Evolutionary conservation across 2,329 filamentous ascomycete genomes (phyloP).

Genomic region (Neopestalotiopsis rosae): DNA sequence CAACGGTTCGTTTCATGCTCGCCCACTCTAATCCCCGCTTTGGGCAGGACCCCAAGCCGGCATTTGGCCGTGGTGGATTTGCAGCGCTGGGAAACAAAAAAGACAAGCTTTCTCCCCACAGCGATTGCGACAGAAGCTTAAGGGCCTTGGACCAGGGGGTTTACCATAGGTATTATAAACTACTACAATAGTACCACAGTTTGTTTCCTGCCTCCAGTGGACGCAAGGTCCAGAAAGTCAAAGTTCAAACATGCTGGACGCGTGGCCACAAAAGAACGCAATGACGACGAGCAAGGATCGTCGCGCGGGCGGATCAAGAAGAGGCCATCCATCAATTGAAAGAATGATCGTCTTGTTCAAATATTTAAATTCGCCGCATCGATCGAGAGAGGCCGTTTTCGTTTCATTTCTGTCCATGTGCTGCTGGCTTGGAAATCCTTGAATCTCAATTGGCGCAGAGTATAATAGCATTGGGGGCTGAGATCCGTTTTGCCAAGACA

Average conservation of each 20-base stretch:
- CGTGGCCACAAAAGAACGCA: not conserved
- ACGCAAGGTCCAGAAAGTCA: not conserved
- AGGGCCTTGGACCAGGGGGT: not conserved
- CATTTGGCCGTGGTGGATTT: not conserved
- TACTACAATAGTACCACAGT: too few relatives aligned
- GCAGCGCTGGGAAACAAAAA: not conserved
- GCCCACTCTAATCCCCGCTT: constrained; percentile 7
- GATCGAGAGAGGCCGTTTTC: not conserved
- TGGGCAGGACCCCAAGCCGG: not conserved
- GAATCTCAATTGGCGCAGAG: not conserved
- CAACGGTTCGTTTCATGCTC: not conserved
- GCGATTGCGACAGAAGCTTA: not conserved
- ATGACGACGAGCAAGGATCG: not conserved
- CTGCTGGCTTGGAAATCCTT: not conserved
- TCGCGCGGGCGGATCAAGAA: not conserved
- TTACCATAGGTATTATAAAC: not conserved
- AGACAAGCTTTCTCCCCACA: not conserved
- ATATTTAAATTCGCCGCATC: not conserved
- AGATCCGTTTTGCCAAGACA: constrained; percentile 3
- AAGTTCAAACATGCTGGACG: not conserved
- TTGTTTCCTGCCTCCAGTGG: not conserved
- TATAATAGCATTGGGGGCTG: not conserved
- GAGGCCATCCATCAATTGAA: too few relatives aligned
- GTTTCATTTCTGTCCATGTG: not conserved
- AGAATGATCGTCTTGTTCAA: not conserved